Evolutionary conservation across 2,329 filamentous ascomycete species (phyloP).

Genomic region (Hymenoscyphus scutula): DNA sequence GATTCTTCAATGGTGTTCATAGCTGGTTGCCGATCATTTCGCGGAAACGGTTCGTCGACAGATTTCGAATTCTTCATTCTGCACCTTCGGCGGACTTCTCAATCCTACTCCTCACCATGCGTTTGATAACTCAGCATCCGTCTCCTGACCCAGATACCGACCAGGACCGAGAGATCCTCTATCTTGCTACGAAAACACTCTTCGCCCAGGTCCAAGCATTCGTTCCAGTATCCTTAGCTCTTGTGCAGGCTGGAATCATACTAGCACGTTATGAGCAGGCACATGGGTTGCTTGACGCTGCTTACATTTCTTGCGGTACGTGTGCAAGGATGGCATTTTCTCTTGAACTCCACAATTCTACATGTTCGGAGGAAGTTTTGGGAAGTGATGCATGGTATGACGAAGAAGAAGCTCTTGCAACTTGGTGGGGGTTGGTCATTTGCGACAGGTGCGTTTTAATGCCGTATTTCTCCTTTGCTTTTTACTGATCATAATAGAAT

Average conservation of each 20-base stretch:
- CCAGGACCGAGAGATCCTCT: conserved; percentile 26
- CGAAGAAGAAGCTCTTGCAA: conserved; percentile 24
- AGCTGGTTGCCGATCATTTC: conserved; percentile 28
- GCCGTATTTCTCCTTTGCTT: background rate
- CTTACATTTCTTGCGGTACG: conserved; percentile 26
- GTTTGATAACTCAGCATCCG: conserved; percentile 23
- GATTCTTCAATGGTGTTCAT: conserved; percentile 27
- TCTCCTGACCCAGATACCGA: conserved; percentile 18
- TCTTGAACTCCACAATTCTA: conserved; percentile 22
- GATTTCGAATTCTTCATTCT: conserved; percentile 14
- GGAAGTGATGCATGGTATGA: conserved; percentile 24
- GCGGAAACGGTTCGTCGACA: conserved; percentile 21
- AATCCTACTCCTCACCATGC: conserved; percentile 25
- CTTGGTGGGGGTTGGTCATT: conserved; percentile 29
- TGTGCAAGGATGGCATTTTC: conserved; percentile 23
- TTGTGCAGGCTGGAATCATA: conserved; percentile 26
- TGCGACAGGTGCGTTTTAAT: conserved; percentile 25
- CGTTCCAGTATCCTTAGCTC: conserved; percentile 19
- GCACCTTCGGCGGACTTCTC: conserved; percentile 25
- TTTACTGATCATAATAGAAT: conserved; percentile 12
- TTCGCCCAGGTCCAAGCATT: conserved; percentile 30
- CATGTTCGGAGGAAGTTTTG: conserved; percentile 18
- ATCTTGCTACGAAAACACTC: conserved; percentile 27
- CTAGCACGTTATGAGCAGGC: conserved; percentile 26
- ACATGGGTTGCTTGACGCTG: conserved; percentile 25